A percentile compares a stretch with the other conserved stretches of the same genome.
These are phyloP conservation scores for Starmerella scarabaei DNA, from an alignment of 805 yeast genomes.

Conservation along the genomic window DNA sequence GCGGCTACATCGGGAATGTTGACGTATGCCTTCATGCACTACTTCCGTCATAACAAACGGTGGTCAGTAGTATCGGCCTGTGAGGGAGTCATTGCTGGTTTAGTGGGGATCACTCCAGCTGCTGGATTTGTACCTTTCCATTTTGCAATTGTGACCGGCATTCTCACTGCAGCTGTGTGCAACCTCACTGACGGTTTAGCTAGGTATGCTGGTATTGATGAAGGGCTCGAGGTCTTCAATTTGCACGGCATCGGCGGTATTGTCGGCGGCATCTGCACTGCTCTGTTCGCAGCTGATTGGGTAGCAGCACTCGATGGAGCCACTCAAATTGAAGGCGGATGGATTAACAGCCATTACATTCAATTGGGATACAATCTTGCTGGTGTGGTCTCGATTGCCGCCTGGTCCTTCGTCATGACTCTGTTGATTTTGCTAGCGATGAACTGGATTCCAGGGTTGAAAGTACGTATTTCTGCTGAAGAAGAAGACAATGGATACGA, in stretches of 20 bases:
- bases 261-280: slow-evolving; percentile 52
- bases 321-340: slow-evolving; percentile 10
- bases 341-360: slow-evolving; percentile 13
- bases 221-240: slow-evolving; percentile 89
- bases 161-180: slow-evolving; percentile 58
- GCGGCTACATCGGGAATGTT: slow-evolving; percentile 38
- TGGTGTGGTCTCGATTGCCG: slow-evolving; percentile 9
- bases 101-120: slow-evolving; percentile 91
- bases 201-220: slow-evolving; percentile 60
- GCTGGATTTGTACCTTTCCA: slow-evolving; percentile 88
- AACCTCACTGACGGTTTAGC: slow-evolving; percentile 78
- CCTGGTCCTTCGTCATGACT: slow-evolving; percentile 12
- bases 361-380: slow-evolving; percentile 13
- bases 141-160: slow-evolving; percentile 63
- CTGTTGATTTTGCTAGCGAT: slow-evolving; percentile 3
- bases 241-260: slow-evolving; percentile 34
- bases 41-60: slow-evolving; percentile 46
- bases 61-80: slow-evolving; percentile 92
- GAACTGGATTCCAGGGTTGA: slow-evolving; percentile 8
- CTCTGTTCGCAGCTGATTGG: slow-evolving; percentile 52
- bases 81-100: slow-evolving; percentile 83
- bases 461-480: slow-evolving; percentile 5
- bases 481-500: slow-evolving; percentile 10
- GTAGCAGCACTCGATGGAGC: slow-evolving; percentile 12
- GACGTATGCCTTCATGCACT: slow-evolving; percentile 34